These are phyloP conservation scores for Russula sp. DNA, from an alignment of 768 basidiomycete species.

Conservation along the genomic window DNA sequence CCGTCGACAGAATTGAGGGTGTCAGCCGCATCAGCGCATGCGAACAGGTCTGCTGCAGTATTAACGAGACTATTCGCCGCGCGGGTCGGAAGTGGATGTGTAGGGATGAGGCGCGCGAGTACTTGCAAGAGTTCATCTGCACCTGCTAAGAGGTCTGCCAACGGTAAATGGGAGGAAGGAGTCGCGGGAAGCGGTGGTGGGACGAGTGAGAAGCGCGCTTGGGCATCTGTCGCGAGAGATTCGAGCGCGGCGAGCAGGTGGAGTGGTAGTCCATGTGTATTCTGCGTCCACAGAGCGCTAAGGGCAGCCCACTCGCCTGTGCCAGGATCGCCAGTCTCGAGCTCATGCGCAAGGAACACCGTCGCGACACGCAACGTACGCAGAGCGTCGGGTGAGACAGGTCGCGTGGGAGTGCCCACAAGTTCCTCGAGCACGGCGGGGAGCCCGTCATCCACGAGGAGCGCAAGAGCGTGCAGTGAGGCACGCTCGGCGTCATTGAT, in stretches of 20 bases:
- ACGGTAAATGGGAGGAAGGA: constrained; percentile 29
- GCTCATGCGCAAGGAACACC: constrained; percentile 46
- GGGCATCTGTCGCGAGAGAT: constrained; percentile 47
- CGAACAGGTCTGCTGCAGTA: constrained; percentile 48
- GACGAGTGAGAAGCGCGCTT: constrained; percentile 41
- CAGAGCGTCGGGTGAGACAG: constrained; percentile 44
- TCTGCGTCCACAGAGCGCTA: constrained; percentile 53
- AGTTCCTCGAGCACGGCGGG: constrained; percentile 58
- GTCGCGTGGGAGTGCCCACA: constrained; percentile 39
- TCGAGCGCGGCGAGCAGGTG: constrained; percentile 48
- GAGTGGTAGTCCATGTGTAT: constrained; percentile 47
- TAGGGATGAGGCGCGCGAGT: constrained; percentile 38
- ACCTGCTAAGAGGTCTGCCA: constrained; percentile 50
- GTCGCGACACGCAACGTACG: constrained; percentile 58
- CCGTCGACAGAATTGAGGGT: constrained; percentile 35
- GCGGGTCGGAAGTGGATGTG: constrained; percentile 46
- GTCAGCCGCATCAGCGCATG: constrained; percentile 42
- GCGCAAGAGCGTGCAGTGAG: constrained; percentile 52
- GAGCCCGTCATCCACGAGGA: constrained; percentile 63
- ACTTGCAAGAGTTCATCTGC: constrained; percentile 48
- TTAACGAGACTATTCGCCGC: constrained; percentile 38
- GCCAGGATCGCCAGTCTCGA: constrained; percentile 35
- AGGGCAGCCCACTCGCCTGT: constrained; percentile 48
- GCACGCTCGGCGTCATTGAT: constrained; percentile 56
- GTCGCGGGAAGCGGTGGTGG: constrained; percentile 18